Evolutionary conservation across 208 protist species (phyloP), one percentile per base, ranked within the genome.

Genomic region (Trypanosoma rangeli): DNA sequence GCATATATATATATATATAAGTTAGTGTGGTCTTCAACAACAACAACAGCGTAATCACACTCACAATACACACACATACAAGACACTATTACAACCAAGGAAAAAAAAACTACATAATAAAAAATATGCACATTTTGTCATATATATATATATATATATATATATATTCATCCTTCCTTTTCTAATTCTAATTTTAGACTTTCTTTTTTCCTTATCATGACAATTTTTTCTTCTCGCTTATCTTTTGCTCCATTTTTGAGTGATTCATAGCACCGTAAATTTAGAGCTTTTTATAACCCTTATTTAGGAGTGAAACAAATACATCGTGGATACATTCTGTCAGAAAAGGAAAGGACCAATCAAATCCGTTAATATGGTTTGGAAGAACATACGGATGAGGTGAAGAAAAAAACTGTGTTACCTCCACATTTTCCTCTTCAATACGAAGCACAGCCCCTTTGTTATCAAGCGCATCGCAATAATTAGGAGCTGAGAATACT

Each of bases 401-500:
- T 18, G 90, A 92, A 26, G 75, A 74, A 67, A 76, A 87, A 54
- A 92, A 89, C 59, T 94, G 86, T 74, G 94, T 89, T 60, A 99
- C 97, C 39, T 95, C 93, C 72, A 99, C 78, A 15, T 96, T 73
- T 39, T 97, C 95, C 54, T 78, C 72, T 20, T 83, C 74, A 55
- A 94, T 61, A 16, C 70, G 50, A 46, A 99, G 55, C n/a, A 98
- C 79, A 9, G 96, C 96, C 10, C 89, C 98, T 74, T 99, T 99
- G 83, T 99, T 99, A 35, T 96, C 90, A 68, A 99, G 98, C 5
- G 89, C 90, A 75, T 98, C 98, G 50, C 98, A 97, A 73, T 99
- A 99, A 78, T 99, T 99, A 1, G 98, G 98, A 7, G 97, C 97
- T 33, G 97, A 98, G 72, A 99, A 99, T 20, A 99, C 81, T 16